Conservation (phyloP, 2,329 filamentous ascomycete species). For the Xylariaceae sp. region DNA sequence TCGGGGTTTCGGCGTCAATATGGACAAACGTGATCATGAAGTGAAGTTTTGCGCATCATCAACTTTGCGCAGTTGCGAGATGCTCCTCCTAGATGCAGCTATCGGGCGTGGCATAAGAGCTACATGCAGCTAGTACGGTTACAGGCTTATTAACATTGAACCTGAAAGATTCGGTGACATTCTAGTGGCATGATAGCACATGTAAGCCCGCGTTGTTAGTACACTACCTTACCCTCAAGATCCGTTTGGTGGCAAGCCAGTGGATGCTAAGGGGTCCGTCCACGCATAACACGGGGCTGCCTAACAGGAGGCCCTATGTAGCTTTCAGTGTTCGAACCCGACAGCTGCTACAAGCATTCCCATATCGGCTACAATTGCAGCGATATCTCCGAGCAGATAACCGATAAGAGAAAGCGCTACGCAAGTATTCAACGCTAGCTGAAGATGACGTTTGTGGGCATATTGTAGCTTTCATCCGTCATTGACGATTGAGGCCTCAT, state of each 20-base stretch:
- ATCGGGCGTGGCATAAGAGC: conserved; percentile 6
- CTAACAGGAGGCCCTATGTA: no score
- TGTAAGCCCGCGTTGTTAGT: conserved; percentile 11
- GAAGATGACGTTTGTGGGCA: no score
- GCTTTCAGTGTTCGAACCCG: no score
- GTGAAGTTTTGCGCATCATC: conserved; percentile 17
- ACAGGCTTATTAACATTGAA: conserved; percentile 23
- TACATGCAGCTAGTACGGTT: neutral
- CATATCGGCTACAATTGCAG: no score
- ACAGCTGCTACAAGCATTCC: no score
- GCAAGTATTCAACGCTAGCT: no score
- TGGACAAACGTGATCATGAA: conserved; percentile 3
- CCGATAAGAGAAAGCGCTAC: no score
- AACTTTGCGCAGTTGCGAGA: conserved; percentile 24
- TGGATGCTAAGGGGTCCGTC: no score
- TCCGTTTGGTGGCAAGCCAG: neutral
- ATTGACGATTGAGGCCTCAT: no score
- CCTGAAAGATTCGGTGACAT: conserved; percentile 22
- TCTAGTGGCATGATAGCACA: conserved; percentile 9
- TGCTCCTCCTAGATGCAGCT: conserved; percentile 2
- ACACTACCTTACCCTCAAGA: neutral
- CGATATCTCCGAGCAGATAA: no score
- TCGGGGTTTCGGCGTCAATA: neutral
- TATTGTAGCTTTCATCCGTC: no score
- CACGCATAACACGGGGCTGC: no score